A percentile compares a stretch with the other conserved stretches of the same genome.
These are phyloP conservation scores for Neofusicoccum sp. DNA, from an alignment of 2,329 filamentous ascomycete genomes.

Conservation along the genomic window DNA sequence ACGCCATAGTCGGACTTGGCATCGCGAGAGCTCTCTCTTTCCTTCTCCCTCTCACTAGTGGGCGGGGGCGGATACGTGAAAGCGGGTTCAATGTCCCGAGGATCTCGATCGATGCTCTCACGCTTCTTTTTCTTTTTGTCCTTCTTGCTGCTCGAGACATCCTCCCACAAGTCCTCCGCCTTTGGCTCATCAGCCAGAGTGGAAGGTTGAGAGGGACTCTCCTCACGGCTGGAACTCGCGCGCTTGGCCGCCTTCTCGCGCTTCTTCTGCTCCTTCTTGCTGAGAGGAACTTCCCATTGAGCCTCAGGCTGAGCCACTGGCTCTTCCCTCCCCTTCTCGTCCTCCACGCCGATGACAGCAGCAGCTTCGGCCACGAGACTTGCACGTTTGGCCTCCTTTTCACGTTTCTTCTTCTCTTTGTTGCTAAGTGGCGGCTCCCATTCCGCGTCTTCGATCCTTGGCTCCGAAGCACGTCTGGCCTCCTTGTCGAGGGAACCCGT, in stretches of 20 bases:
- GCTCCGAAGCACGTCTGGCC: not conserved
- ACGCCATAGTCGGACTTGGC: conserved; percentile 4
- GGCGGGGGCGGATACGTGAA: not conserved
- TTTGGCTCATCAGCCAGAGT: conserved; percentile 24
- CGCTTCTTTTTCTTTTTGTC: conserved; percentile 35
- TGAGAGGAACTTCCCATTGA: conserved; percentile 21
- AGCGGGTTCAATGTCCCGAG: conserved; percentile 29
- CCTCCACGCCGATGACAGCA: conserved; percentile 23
- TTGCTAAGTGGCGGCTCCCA: conserved; percentile 39
- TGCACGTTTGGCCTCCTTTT: conserved; percentile 43
- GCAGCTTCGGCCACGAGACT: conserved; percentile 30
- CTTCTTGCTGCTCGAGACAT: conserved; percentile 27
- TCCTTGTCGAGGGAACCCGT: conserved; percentile 1
- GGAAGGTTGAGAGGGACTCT: conserved; percentile 6
- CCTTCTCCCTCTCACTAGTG: conserved; percentile 4
- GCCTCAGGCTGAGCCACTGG: conserved; percentile 38
- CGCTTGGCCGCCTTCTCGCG: conserved; percentile 26
- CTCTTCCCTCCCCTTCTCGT: not conserved
- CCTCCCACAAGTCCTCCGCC: conserved; percentile 15
- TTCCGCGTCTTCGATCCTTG: conserved; percentile 25
- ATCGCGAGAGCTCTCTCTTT: not conserved
- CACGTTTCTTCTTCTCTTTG: conserved; percentile 45
- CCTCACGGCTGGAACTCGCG: conserved; percentile 1
- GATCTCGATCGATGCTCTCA: conserved; percentile 38
- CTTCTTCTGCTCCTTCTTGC: conserved; percentile 31